These are phyloP conservation scores for Lentinula raphanica DNA, from an alignment of 768 basidiomycete genomes.

Conservation along the genomic window DNA sequence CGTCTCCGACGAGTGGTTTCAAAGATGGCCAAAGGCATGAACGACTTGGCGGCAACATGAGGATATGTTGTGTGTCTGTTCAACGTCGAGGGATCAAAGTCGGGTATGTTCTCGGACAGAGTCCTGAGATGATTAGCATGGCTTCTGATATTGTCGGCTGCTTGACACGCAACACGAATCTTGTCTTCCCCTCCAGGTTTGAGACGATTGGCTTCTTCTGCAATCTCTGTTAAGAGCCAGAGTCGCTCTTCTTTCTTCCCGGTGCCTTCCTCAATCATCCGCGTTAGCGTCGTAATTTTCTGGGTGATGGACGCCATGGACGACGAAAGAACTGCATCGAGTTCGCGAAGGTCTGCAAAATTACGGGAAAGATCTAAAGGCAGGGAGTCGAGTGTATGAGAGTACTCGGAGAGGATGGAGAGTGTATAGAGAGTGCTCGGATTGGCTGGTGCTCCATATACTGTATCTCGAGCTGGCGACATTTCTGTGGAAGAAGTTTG, in stretches of 20 bases:
- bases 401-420: constrained; percentile 74
- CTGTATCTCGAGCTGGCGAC: neutral
- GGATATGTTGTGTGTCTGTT: constrained; percentile 68
- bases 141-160: constrained; percentile 78
- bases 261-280: constrained; percentile 64
- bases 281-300: constrained; percentile 71
- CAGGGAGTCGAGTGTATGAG: constrained; percentile 88
- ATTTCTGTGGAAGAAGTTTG: neutral
- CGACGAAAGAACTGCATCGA: constrained; percentile 93
- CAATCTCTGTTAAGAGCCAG: constrained; percentile 85
- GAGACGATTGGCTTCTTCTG: constrained; percentile 87
- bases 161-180: constrained; percentile 88
- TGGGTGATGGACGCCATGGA: constrained; percentile 77
- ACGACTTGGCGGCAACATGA: constrained; percentile 66
- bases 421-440: constrained; percentile 51
- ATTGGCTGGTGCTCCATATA: neutral
- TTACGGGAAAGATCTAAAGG: constrained; percentile 91
- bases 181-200: constrained; percentile 97
- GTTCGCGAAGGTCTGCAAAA: constrained; percentile 94
- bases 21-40: constrained; percentile 52
- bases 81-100: constrained; percentile 52
- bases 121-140: constrained; percentile 57
- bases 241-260: constrained; percentile 69
- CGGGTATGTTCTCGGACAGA: constrained; percentile 59
- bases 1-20: constrained; percentile 65